Base-by-base conservation (phyloP, 176 grass and related monocot species). In the Avena sativa region DNA sequence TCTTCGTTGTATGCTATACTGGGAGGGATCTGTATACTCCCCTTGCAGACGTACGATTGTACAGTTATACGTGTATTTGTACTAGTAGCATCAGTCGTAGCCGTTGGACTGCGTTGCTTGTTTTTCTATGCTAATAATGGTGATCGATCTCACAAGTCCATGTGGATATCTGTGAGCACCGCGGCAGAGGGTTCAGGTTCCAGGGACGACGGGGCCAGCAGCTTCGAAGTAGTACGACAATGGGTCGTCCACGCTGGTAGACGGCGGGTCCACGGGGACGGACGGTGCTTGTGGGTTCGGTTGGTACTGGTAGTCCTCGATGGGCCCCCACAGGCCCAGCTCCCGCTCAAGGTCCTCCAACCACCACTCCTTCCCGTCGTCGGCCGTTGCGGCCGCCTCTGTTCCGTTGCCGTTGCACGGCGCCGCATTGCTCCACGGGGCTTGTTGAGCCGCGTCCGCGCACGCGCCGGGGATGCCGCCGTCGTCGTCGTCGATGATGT, bases 311-410 rank as follows among this genome's bases (percentile, higher is more conserved):
- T 78, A 64, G 28, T 95, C 93, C 12, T 91, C 91, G 12, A 78
- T 51, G 59, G 90, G 83, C 47, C 79, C 90, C 92, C 92, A 88
- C 80, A 94, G 82, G 47, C 95, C 95, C 10, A 97, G 69, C 84
- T 97, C 92, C 80, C 79, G 76, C 86, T 97, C 95, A 81, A 97
- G 87, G 57, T 92, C 69, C 32, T 92, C 84, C 88, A 94, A 83
- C 95, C 94, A 97, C 83, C 84, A 79, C 12, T 81, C 77, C 20
- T 74, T 88, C 0, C 61, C 81, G 44, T 93, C 88, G 74, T 86
- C 78, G 55, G n/a, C 8, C 43, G 86, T 79, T 16, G 36, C 72
- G 49, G 46, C 79, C 30, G 46, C 16, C 70, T 60, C 48, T 20
- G 81, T 36, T 21, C 63, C 76, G 55, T 87, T 65, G 50, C 50